Base-by-base conservation (phyloP, 1,139 yeast species). In the Saccharomycopsis crataegensis region DNA sequence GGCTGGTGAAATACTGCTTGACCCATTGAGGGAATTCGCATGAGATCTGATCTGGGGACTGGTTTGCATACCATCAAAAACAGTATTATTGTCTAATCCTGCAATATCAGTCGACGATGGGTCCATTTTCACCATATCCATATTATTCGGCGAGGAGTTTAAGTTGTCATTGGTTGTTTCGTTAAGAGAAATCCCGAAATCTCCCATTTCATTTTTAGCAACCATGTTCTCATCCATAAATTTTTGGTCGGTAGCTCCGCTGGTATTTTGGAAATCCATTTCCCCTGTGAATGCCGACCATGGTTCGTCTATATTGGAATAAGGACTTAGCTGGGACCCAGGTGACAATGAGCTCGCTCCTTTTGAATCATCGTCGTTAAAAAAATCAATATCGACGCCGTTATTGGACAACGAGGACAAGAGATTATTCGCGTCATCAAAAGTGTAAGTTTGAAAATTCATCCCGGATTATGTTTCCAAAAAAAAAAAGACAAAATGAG, bases 391-490 rank as follows among this genome's bases (percentile, higher is more conserved):
- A 41, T 42, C 51, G 8, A 28, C 22, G 28, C 28, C 28, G 12
- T 41, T n/a, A 32, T 31, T 16, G 11, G 31, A 14, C 16, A 48
- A 42, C 9, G 46, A 32, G 5, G 46, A 22, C 41, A 48, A 48
- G 6, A 48, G 31, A 16, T 38, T 40, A 17, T 48, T 17, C 3
- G 46, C 51, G 16, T 48, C 51, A 17, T 48, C 51, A 48, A 48
- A 48, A 8, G 51, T 48, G 34, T 48, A 48, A 12, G 17, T 9
- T 11, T 46, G 33, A 17, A 14, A 46, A 14, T 46, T 22, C 28
- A 22, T 22, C 32, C 28, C 33, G 40, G 8, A 17, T 33, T 28
- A 45, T 45, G 33, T 14, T n/a, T 22, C 16, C 14, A 17, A 41
- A 17, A 41, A 14, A 41, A 17, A 17, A 41, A 41, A 17, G 8